Evolutionary conservation across 1,284 basidiomycete genomes (phyloP), one percentile per base, ranked within the genome.

Genomic region (Trichosporon sp.): DNA sequence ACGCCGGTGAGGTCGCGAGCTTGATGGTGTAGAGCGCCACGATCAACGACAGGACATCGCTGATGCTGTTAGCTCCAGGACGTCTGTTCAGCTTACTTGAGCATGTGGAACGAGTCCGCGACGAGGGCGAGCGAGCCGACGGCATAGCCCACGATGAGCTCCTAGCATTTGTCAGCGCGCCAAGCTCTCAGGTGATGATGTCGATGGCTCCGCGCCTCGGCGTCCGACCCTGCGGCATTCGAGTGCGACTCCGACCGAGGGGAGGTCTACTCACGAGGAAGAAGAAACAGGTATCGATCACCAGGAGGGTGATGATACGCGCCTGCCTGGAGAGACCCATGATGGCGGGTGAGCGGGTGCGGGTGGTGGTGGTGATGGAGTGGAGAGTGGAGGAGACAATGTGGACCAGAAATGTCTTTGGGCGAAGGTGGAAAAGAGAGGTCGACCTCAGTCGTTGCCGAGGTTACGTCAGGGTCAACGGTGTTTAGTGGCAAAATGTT

Each of bases 21-120:
- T 91, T 95, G 84, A 99, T 97, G 13, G 97, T 96, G 84, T 98
- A 98, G 2, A 99, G 88, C 1, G 95, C 96, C 65, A 99, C 95
- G 68, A 96, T 81, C 72, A 99, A 86, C 77, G 95, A 97, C 87
- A 97, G 89, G 72, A 99, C 93, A 87, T 95, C 92, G 83, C 93
- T 95, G 81, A 58, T 68, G 67, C 3, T 68, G 70, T 67, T 67
- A 70, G 78, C 70, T 93, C 93, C 83, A 94, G 88, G 93, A 97
- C 97, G 85, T 97, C 21, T 95, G 21, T 11, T 47, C n/a, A 82
- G 29, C 88, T 72, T 75, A 95, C 93, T 94, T 95, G 84, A 95
- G 89, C 95, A 98, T 98, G 85, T 99, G 96, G 84, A 99, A 98
- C 73, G 91, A 92, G 85, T 98, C 96, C 23, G 97, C 96, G 42